phyloP scores from a whole-genome alignment of 768 basidiomycete genomes.

The Lentinula boryana region DNA sequence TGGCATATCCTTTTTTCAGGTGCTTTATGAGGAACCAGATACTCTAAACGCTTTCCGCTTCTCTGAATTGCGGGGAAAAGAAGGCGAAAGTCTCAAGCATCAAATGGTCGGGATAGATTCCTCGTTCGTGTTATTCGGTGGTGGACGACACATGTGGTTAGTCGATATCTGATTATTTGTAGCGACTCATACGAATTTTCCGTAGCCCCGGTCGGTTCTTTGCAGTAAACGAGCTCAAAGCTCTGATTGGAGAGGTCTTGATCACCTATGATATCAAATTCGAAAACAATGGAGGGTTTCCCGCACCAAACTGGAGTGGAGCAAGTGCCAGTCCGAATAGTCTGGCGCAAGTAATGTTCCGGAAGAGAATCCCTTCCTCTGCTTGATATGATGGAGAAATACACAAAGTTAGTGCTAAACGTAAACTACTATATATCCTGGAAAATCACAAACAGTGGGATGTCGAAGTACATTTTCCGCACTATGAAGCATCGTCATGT shows the following conservation, averaged over 20 bases:
- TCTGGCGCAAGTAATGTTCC: slow-evolving; percentile 3
- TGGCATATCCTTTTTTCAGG: background rate
- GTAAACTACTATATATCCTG: no score
- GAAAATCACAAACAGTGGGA: no score
- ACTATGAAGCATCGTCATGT: slow-evolving; percentile 62
- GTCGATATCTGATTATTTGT: background rate
- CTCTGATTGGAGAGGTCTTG: slow-evolving; percentile 8
- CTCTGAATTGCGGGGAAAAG: slow-evolving; percentile 1
- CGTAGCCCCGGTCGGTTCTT: slow-evolving; percentile 11
- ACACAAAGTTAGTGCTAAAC: no score
- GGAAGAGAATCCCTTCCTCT: background rate
- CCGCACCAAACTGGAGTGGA: background rate
- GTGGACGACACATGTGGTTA: slow-evolving; percentile 14
- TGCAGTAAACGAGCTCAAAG: background rate
- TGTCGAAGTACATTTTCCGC: background rate
- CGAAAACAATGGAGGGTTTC: slow-evolving; percentile 4
- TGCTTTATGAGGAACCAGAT: slow-evolving; percentile 1
- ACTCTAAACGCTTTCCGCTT: slow-evolving; percentile 5
- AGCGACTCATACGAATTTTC: background rate
- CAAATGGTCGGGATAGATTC: slow-evolving; percentile 10
- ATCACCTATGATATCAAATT: slow-evolving; percentile 13
- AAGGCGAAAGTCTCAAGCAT: slow-evolving; percentile 7
- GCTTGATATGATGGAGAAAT: background rate
- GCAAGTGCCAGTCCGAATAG: background rate
- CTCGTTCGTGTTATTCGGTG: slow-evolving; percentile 12